Evolutionary conservation across 495 filamentous ascomycete species (phyloP).

Genomic region (Xylaria flabelliformis): DNA sequence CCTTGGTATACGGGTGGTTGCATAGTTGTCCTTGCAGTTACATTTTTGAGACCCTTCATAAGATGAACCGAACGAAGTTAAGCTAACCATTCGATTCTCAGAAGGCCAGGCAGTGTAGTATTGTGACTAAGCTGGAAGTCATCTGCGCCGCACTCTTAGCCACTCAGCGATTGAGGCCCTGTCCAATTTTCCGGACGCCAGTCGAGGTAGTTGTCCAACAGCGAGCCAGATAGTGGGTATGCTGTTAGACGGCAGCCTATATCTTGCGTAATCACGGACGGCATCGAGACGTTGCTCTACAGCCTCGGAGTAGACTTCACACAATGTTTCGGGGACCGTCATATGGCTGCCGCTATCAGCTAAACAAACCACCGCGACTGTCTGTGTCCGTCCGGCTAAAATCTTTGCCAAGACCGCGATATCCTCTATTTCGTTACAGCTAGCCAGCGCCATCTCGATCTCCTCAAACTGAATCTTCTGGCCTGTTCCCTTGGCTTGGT

Average conservation of each 20-base stretch:
- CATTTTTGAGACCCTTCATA: neutral
- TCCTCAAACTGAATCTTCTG: conserved; percentile 53
- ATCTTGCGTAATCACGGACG: conserved; percentile 19
- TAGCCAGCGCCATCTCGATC: conserved; percentile 43
- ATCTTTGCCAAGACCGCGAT: conserved; percentile 20
- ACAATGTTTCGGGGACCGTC: conserved; percentile 24
- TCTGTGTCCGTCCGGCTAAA: conserved; percentile 34
- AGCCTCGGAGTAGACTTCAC: conserved; percentile 44
- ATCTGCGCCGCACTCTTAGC: neutral
- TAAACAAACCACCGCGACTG: conserved; percentile 38
- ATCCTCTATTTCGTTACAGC: conserved; percentile 6
- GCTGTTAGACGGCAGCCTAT: conserved; percentile 38
- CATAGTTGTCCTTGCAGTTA: neutral
- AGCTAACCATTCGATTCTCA: neutral
- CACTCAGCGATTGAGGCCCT: conserved; percentile 22
- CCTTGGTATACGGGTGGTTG: no score
- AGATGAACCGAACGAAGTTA: neutral
- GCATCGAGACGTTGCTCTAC: conserved; percentile 34
- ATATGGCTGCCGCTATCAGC: conserved; percentile 32
- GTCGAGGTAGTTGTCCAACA: conserved; percentile 31
- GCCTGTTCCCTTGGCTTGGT: conserved; percentile 52
- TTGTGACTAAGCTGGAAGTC: neutral
- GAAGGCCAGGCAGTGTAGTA: neutral
- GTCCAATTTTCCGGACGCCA: conserved; percentile 39
- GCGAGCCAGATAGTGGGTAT: conserved; percentile 34